Base-by-base conservation (phyloP, 2,329 filamentous ascomycete genomes). In the Fusarium anguioides region DNA sequence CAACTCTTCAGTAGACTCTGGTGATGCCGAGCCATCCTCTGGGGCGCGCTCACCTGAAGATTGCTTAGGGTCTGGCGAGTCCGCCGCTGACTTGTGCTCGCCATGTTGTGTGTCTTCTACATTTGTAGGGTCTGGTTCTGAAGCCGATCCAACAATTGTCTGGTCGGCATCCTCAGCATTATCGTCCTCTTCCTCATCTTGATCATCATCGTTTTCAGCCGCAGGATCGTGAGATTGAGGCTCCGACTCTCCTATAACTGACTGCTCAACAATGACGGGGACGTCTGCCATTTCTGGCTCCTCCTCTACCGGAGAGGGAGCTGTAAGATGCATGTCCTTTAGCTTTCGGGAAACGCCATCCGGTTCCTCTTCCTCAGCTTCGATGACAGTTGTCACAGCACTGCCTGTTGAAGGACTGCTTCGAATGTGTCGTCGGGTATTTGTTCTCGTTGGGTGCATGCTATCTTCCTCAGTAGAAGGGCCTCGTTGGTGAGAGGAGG, bases 321-420 rank as follows among this genome's bases (percentile, higher is more conserved):
- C 76, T 2, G 82, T 79, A 39, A 88, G 79, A 29, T 81, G 81
- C 75, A 87, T 78, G 27, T 76, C 75, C 57, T 75, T 81, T 45
- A 88, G 70, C 68, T 78, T 84, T 53, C 79, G 79, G 20, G 81
- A 78, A 21, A 85, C 76, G 23, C 82, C 80, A 4, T 80, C 78
- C 18, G 79, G 71, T 18, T 91, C 88, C 61, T 97, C 94, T 72
- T 96, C 93, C 54, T 92, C 89, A 47, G 93, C 89, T 75, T 97
- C 93, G 33, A 93, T 85, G 15, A 97, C 93, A 0, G 93, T 96
- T 2, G 89, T 89, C 20, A 97, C 91, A 6, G 90, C 86, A 51
- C 90, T 93, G 46, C 92, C 90, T 15, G 91, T 90, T 15, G 92
- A 95, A 23, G 92, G 91, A 66, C 90, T 94, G 76, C 92, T 91